phyloP scores from a whole-genome alignment of 306 rosid genomes.

The Pachyrhizus erosus region DNA sequence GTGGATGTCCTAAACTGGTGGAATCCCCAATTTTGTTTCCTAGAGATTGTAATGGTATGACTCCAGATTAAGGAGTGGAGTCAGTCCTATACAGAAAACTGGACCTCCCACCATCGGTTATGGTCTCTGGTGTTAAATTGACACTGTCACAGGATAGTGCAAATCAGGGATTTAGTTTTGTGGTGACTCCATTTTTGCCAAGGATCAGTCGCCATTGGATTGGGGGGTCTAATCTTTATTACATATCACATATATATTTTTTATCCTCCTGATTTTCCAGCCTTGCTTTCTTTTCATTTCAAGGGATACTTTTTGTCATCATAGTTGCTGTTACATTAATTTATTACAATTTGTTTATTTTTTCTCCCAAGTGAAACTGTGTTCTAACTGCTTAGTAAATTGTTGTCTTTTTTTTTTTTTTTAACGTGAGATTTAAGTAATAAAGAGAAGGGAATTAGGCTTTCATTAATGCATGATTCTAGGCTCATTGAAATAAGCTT shows the following conservation, averaged over 20 bases:
- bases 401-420: background rate
- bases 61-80: constrained; percentile 41
- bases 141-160: constrained; percentile 30
- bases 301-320: constrained; percentile 47
- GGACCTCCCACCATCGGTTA: constrained; percentile 38
- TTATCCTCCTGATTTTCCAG: background rate
- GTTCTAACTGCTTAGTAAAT: constrained; percentile 17
- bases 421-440: background rate
- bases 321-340: constrained; percentile 38
- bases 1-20: constrained; percentile 44
- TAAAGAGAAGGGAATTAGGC: no score
- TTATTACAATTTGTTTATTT: constrained; percentile 43
- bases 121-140: constrained; percentile 37
- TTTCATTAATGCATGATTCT: background rate
- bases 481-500: background rate
- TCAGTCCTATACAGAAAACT: constrained; percentile 32
- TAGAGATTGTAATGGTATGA: constrained; percentile 29
- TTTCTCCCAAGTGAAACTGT: constrained; percentile 20
- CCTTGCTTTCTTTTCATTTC: constrained; percentile 13
- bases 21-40: constrained; percentile 48
- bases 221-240: constrained; percentile 38
- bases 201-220: constrained; percentile 48
- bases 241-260: constrained; percentile 20
- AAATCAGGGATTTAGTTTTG: constrained; percentile 38
- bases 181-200: constrained; percentile 49